Conservation (phyloP, 371 early-diverging fungal genomes). For the Basidiobolus meristosporus region DNA sequence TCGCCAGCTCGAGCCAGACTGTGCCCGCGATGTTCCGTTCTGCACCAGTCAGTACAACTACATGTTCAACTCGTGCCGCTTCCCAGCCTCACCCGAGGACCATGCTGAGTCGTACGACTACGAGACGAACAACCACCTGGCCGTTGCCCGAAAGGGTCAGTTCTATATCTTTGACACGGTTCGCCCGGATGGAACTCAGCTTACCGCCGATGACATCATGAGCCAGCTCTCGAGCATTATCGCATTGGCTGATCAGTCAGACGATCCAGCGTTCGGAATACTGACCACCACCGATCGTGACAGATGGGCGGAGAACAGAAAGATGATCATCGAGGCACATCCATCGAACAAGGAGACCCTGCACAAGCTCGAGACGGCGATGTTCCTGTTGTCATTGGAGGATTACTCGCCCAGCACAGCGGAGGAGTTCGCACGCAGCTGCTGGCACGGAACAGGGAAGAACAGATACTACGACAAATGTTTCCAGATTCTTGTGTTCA, state of each 20-base stretch:
- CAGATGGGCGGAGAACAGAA: slow-evolving; percentile 29
- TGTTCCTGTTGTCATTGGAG: slow-evolving; percentile 78
- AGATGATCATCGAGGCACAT: slow-evolving; percentile 34
- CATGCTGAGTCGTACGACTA: slow-evolving; percentile 16
- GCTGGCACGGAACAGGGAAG: slow-evolving; percentile 86
- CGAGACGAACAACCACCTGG: slow-evolving; percentile 28
- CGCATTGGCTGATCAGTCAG: slow-evolving; percentile 13
- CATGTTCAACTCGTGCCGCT: slow-evolving; percentile 34
- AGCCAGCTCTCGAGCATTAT: slow-evolving; percentile 11
- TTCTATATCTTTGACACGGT: slow-evolving; percentile 47
- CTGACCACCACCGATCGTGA: slow-evolving; percentile 30
- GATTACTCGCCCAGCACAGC: slow-evolving; percentile 61
- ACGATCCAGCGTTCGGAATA: slow-evolving; percentile 19
- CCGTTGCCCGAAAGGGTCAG: slow-evolving; percentile 37
- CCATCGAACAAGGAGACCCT: slow-evolving; percentile 44
- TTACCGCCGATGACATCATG: slow-evolving; percentile 15
- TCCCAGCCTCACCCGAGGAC: slow-evolving; percentile 29
- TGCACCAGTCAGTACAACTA: slow-evolving; percentile 45
- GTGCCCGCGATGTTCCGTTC: slow-evolving; percentile 35
- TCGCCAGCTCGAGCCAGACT: slow-evolving; percentile 35
- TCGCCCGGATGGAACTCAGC: slow-evolving; percentile 15
- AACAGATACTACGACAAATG: slow-evolving; percentile 91
- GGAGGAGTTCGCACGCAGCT: slow-evolving; percentile 56
- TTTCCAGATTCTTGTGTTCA: slow-evolving; percentile 82
- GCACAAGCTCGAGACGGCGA: slow-evolving; percentile 60